Evolutionary conservation across 495 filamentous ascomycete species (phyloP), one percentile per base, ranked within the genome.

Genomic region (Extremus antarcticus): DNA sequence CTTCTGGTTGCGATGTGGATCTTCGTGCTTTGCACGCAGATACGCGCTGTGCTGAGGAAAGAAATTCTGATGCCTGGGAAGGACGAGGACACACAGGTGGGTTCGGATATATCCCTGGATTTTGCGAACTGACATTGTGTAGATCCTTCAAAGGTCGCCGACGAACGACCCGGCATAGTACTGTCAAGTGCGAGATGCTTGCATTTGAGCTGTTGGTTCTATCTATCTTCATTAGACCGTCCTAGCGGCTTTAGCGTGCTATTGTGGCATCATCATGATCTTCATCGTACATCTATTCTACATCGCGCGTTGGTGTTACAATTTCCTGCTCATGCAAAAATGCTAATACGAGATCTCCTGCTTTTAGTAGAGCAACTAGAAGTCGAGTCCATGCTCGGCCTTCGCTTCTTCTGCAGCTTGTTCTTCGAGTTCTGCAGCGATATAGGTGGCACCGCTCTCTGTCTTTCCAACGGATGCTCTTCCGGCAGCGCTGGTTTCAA

Each of bases 41-140:
- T 53, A 7, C 50, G 50, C 16, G 60, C 56, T 62, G 45, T 64
- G 13, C 19, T 39, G 21, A 47, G 7, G 17, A 43, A 47, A 20
- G 32, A 61, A 17, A 45, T 62, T 19, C 19, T 58, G 43, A 45
- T 40, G 61, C 59, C 58, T 3, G 58, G 61, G 13, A 61, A 54
- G 41, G 61, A 64, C 51, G 61, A 64, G 55, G 61, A 64, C 43
- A 58, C n/a, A n/a, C 55, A 41, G 59, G 54, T 17, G 57, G 46
- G 43, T 54, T 23, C 41, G 21, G 25, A 1, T n/a, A 20, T 39
- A 39, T 9, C 35, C 35, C 9, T 9, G n/a, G 9, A 39, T 39
- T 39, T 39, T 39, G n/a, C 35, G 35, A 39, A 9, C 43, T 38
- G 19, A 54, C 21, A 2, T 22, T 17, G 13, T 2, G 19, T 9